phyloP scores from a whole-genome alignment of 2,329 filamentous ascomycete species.

The Trichoderma sp. region DNA sequence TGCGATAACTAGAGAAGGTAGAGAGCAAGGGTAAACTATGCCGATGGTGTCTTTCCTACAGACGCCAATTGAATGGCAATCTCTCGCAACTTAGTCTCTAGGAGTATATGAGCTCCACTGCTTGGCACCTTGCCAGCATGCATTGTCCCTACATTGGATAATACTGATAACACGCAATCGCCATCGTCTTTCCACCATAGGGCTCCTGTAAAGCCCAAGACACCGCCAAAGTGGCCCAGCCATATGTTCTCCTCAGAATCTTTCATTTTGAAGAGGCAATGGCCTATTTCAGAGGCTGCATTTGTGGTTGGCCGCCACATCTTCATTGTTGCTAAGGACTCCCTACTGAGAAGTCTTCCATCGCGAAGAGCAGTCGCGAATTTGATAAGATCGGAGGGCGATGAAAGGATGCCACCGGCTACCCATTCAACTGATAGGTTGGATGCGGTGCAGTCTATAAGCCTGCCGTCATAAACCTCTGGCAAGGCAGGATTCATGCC shows the following conservation, averaged over 20 bases:
- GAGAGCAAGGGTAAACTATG: neutral
- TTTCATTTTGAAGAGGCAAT: constrained; percentile 24
- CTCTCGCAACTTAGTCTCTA: constrained; percentile 13
- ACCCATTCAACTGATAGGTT: constrained; percentile 27
- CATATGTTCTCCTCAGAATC: constrained; percentile 11
- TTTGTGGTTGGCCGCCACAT: constrained; percentile 21
- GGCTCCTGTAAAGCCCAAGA: constrained; percentile 24
- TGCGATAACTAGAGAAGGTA: neutral
- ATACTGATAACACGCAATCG: constrained; percentile 19
- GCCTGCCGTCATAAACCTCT: constrained; percentile 3
- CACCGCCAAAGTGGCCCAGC: constrained; percentile 25
- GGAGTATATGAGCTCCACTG: constrained; percentile 23
- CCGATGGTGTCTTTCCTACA: neutral
- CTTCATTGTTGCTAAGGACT: constrained; percentile 23
- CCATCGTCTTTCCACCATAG: constrained; percentile 26
- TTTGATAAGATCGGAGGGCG: constrained; percentile 24
- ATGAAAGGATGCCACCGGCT: constrained; percentile 26
- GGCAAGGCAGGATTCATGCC: constrained; percentile 25
- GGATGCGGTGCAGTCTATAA: constrained; percentile 26
- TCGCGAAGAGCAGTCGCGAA: constrained; percentile 26
- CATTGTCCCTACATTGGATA: constrained; percentile 26
- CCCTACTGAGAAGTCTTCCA: constrained; percentile 20
- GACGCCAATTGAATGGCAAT: neutral
- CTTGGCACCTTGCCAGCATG: constrained; percentile 20
- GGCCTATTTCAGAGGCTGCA: constrained; percentile 22